Evolutionary conservation across 129 eudicot species (phyloP).

Genomic region (Tagetes patula): DNA sequence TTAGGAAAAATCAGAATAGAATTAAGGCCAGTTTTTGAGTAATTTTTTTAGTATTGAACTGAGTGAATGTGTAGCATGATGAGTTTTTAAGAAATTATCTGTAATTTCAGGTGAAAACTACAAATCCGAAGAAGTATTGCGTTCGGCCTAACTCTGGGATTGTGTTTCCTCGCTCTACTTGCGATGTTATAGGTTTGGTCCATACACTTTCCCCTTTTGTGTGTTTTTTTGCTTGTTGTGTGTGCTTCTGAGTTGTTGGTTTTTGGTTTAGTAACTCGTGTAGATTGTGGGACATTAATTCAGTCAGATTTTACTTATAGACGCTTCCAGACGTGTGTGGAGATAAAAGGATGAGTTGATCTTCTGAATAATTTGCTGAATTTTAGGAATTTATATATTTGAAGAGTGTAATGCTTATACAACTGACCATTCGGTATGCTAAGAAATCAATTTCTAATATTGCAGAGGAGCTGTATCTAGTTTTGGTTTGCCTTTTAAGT

Average conservation of each 20-base stretch:
- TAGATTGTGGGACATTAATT: constrained; percentile 2
- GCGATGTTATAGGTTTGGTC: constrained; percentile 64
- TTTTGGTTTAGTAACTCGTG: not conserved
- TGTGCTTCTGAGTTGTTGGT: constrained; percentile 5
- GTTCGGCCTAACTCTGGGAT: constrained; percentile 87
- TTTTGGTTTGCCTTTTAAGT: too few species aligned
- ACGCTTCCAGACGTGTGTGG: not conserved
- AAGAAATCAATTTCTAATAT: not conserved
- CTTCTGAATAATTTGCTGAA: not conserved
- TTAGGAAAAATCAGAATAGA: not conserved
- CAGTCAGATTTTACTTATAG: not conserved
- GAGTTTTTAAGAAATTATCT: not conserved
- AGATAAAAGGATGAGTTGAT: not conserved
- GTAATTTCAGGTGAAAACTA: constrained; percentile 77
- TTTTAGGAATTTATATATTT: not conserved
- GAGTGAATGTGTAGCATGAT: not conserved
- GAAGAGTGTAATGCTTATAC: too few species aligned
- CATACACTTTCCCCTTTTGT: not conserved
- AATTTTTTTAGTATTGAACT: not conserved
- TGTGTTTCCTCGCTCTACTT: constrained; percentile 69
- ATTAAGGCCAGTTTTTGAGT: not conserved
- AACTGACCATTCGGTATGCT: not conserved
- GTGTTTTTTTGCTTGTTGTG: not conserved
- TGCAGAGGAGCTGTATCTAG: not conserved
- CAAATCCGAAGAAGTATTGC: constrained; percentile 86